A percentile compares a stretch with the other conserved stretches of the same genome.
These are phyloP conservation scores for Wallacemonas sp. DNA, from an alignment of 208 protist species.

Conservation along the genomic window DNA sequence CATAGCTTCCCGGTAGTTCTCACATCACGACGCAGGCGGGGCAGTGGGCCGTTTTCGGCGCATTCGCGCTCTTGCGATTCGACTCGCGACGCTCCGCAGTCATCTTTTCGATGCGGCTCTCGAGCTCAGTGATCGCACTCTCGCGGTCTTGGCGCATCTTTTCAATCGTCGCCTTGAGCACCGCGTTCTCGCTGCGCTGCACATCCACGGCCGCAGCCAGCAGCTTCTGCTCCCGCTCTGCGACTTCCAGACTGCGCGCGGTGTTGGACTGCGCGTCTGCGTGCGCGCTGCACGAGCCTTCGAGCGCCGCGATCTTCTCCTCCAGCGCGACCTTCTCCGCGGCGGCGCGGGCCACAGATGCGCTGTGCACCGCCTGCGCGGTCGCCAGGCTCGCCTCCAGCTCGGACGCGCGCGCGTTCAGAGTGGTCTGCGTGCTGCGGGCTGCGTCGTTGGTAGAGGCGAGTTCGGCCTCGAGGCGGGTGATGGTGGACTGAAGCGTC, in stretches of 20 bases:
- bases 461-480: background rate
- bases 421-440: background rate
- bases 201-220: slow-evolving; percentile 10
- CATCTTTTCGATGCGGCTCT: slow-evolving; percentile 10
- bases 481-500: background rate
- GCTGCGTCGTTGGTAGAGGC: background rate
- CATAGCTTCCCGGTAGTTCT: background rate
- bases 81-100: background rate
- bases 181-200: slow-evolving; percentile 11
- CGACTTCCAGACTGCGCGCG: slow-evolving; percentile 15
- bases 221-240: slow-evolving; percentile 11
- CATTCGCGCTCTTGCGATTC: background rate
- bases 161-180: background rate
- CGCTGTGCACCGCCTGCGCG: background rate
- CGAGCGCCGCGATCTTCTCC: slow-evolving; percentile 7
- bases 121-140: background rate
- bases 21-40: slow-evolving; percentile 24
- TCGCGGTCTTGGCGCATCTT: slow-evolving; percentile 13
- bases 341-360: background rate
- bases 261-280: background rate
- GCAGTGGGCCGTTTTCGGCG: background rate
- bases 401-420: slow-evolving; percentile 11
- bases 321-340: slow-evolving; percentile 18
- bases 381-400: slow-evolving; percentile 6
- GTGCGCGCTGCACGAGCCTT: background rate